Percentiles rank a stretch among this genome's conserved stretches.
Conservation (phyloP, 1,139 yeast species). For the Spencermartinsiella ligniputridi region DNA sequence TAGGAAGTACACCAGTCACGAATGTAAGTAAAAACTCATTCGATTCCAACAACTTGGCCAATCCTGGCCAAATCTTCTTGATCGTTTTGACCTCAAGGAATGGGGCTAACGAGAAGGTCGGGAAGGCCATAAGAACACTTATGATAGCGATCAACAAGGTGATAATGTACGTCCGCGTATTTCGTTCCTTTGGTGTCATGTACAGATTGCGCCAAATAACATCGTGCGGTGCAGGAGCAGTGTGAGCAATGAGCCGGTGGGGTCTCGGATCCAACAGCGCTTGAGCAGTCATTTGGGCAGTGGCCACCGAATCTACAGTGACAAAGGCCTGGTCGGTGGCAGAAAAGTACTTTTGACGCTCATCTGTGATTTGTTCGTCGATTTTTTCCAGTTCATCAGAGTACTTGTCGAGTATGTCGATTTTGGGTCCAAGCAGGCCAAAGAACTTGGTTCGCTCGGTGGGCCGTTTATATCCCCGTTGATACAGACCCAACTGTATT, state of each 20-base stretch:
- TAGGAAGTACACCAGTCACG: constrained; percentile 75
- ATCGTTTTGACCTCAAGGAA: constrained; percentile 67
- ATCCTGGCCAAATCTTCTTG: constrained; percentile 63
- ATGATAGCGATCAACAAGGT: constrained; percentile 60
- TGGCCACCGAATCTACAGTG: constrained; percentile 79
- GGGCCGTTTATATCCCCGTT: constrained; percentile 36
- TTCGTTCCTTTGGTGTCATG: constrained; percentile 52
- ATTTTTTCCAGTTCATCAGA: constrained; percentile 51
- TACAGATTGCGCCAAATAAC: constrained; percentile 75
- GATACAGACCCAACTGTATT: background rate
- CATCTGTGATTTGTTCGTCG: constrained; percentile 51
- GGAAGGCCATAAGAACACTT: constrained; percentile 65
- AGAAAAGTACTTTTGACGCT: constrained; percentile 43
- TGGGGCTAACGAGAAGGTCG: constrained; percentile 64
- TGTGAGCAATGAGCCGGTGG: constrained; percentile 60
- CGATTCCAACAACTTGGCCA: constrained; percentile 57
- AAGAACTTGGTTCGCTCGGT: constrained; percentile 40
- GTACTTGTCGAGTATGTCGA: constrained; percentile 63
- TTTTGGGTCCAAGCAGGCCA: constrained; percentile 52
- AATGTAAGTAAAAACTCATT: constrained; percentile 57
- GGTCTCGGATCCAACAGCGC: constrained; percentile 79
- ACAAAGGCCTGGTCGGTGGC: constrained; percentile 61
- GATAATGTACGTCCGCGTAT: constrained; percentile 55
- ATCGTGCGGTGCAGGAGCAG: constrained; percentile 89
- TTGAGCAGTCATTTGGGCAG: constrained; percentile 88